Evolutionary conservation across 352 stramenopile species (phyloP), one percentile per base, ranked within the genome.

Genomic region (Phytophthora palmivora): DNA sequence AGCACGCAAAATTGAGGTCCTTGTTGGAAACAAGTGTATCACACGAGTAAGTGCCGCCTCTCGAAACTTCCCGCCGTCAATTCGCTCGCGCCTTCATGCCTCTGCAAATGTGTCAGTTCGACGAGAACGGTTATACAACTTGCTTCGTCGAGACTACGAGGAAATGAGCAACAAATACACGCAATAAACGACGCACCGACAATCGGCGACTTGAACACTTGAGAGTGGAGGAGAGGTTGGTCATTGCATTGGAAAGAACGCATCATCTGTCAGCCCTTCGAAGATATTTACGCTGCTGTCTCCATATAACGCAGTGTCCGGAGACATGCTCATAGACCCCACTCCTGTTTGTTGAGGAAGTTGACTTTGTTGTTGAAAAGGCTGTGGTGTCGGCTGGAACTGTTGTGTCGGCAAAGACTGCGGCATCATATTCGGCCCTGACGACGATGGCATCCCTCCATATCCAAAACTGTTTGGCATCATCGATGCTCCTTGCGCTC

Each of bases 221-320:
- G 46, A 60, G 32, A 65, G 41, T 57, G 60, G 45, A 48, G 38
- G 19, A 30, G 19, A 58, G 32, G 34, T 70, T 63, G 50, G 42
- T 79, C 72, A 84, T 75, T 88, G 79, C 76, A 90, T 87, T 70
- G 76, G 70, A 49, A 91, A 77, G 51, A 93, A 93, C 15, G 78
- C 71, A 64, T 93, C 84, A 37, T 91, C 82, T 39, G 80, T 70
- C 39, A 93, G 73, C 0, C 72, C 84, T 63, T 93, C 84, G 38
- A 93, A 93, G n/a, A 93, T 76, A 57, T 87, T 92, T 32, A 69
- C 64, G 55, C 72, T 74, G 45, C 56, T 70, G 53, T 89, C 80
- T 32, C 79, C 80, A 60, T 82, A 87, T 9, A 87, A 53, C 33
- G 52, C 59, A 30, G 46, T 51, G 42, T 78, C 66, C 42, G 65